These are phyloP conservation scores for Mucor saturninus DNA, from an alignment of 371 early-diverging fungal genomes.

Conservation along the genomic window DNA sequence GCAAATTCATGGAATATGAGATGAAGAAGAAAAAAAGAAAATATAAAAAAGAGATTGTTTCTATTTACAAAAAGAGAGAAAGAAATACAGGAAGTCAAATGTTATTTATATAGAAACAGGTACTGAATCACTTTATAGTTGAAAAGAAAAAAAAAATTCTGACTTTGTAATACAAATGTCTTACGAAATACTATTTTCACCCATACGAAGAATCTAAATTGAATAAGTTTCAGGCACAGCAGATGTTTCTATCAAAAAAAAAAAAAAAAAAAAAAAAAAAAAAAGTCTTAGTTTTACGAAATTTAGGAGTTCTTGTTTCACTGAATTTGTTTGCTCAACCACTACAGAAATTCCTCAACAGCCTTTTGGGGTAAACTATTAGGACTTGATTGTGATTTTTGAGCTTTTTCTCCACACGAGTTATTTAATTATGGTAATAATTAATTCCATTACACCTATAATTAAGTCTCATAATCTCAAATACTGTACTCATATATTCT, in stretches of 20 bases:
- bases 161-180: slow-evolving; percentile 17
- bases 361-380: no score
- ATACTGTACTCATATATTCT: no score
- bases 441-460: no score
- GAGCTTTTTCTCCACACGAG: no score
- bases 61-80: neutral
- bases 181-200: neutral
- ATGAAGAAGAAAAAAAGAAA: neutral
- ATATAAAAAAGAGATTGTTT: neutral
- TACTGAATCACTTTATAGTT: neutral
- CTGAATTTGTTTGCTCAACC: no score
- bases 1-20: slow-evolving; percentile 15
- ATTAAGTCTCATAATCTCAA: no score
- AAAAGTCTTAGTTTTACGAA: slow-evolving; percentile 1
- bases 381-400: no score
- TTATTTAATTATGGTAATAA: no score
- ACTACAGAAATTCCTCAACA: no score
- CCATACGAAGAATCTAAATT: slow-evolving; percentile 12
- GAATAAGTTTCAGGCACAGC: slow-evolving; percentile 25
- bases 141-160: slow-evolving; percentile 1
- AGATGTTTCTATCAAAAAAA: slow-evolving; percentile 12
- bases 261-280: no score
- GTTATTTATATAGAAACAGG: slow-evolving; percentile 4
- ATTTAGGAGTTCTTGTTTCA: no score
- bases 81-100: neutral